Conservation (phyloP, 2,329 filamentous ascomycete genomes). For the Ophiocordyceps robertsii region DNA sequence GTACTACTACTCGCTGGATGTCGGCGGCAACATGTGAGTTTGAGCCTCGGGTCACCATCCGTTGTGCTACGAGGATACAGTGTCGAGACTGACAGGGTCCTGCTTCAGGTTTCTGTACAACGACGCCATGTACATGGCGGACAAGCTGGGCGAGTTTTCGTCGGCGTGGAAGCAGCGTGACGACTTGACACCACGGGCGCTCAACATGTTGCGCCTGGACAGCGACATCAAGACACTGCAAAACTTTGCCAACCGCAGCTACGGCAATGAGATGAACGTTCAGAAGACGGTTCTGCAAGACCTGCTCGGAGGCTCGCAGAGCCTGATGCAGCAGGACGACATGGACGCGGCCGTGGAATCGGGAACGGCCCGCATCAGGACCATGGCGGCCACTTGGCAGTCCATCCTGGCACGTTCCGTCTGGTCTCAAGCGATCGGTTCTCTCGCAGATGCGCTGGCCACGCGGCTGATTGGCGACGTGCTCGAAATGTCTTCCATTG, state of each 20-base stretch:
- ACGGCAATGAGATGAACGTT: conserved; percentile 44
- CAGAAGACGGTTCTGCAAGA: conserved; percentile 50
- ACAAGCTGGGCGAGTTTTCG: conserved; percentile 36
- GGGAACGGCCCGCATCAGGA: conserved; percentile 37
- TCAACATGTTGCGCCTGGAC: conserved; percentile 42
- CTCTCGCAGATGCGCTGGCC: conserved; percentile 43
- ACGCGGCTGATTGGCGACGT: conserved; percentile 48
- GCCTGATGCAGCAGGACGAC: conserved; percentile 43
- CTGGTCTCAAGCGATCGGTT: conserved; percentile 49
- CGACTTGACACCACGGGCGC: conserved; percentile 35
- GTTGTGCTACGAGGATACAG: neutral
- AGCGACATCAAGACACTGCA: conserved; percentile 46
- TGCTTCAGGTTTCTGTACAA: conserved; percentile 48
- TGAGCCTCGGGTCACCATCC: neutral
- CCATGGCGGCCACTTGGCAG: conserved; percentile 43
- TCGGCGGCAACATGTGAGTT: conserved; percentile 50
- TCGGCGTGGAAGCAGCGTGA: conserved; percentile 37
- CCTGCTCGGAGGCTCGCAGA: conserved; percentile 46
- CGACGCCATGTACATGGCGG: conserved; percentile 49
- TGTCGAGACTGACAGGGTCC: neutral
- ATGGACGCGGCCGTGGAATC: conserved; percentile 37
- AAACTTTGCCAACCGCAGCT: conserved; percentile 48
- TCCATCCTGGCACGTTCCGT: conserved; percentile 44
- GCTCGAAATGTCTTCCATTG: conserved; percentile 46
- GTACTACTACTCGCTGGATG: conserved; percentile 53